Evolutionary conservation across 1,284 basidiomycete genomes (phyloP), one percentile per base, ranked within the genome.

Genomic region (Ustilago sp.): DNA sequence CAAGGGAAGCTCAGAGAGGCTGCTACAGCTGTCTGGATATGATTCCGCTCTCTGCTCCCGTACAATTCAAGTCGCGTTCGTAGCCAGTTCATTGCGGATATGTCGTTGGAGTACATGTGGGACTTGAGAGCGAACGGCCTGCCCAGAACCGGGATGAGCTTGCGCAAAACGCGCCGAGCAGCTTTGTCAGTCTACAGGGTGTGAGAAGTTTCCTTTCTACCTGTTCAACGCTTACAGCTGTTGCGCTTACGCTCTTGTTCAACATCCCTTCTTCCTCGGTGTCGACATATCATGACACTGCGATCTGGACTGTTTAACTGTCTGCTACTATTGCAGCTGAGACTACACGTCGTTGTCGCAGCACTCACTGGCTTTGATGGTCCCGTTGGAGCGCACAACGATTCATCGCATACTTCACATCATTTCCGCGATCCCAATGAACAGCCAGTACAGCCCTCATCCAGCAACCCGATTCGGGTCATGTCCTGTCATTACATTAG

Each of bases 11-110:
- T 77, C 8, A 47, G 78, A 36, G 72, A 67, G 50, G 75, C 78
- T 11, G 78, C 78, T 1, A 80, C 75, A 2, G 75, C 75, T 9
- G 78, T 78, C 0, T 80, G 75, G 76, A 65, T 80, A 0, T 77
- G 54, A 59, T 15, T n/a, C 11, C 13, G 6, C 11, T 50, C 17
- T 13, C 56, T 45, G 13, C 15, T 11, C 6, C 7, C 11, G 2
- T 41, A 4, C 12, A 41, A 41, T 41, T 15, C 11, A 41, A 41
- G 12, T 15, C 13, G 17, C 15, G 13, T 41, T 17, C 39, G 39
- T 41, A 41, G 12, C 13, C 11, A 41, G 39, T 17, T 41, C 39
- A 17, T 41, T 28, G 23, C 23, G 23, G 23, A 28, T 28, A 28
- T 28, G 23, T 28, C 23, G 2, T 28, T 28, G 23, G 23, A 28